Evolutionary conservation across 2,329 filamentous ascomycete genomes (phyloP), one percentile per base, ranked within the genome.

Genomic region (Lecanosticta acicola): DNA sequence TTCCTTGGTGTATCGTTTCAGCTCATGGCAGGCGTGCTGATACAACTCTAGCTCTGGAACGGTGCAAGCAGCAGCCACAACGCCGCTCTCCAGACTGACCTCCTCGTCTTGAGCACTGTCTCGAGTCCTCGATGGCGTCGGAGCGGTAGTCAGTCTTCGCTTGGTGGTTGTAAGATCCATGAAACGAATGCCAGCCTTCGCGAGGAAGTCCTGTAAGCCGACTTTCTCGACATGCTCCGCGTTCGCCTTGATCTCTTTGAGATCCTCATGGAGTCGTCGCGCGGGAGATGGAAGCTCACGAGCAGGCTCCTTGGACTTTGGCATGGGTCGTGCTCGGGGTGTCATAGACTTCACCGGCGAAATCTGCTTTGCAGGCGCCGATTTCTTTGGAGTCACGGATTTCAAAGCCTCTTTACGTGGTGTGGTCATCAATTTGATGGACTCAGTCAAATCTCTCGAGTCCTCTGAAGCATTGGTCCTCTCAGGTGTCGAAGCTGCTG

Each of bases 91-190:
- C 5, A 94, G 72, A 17, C 60, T 66, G 26, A 59, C 59, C 14
- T 65, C 29, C 33, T 57, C 50, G 13, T 53, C 50, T 35, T 75
- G 70, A 41, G 69, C 71, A 14, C 16, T 72, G 62, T 10, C 66
- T 45, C 42, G 47, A 5, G 50, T 43, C 47, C 61, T 64, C 9
- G 59, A 62, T 59, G 43, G 71, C 65, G 57, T 70, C 55, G 11
- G 82, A 2, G 79, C 84, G 37, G 84, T 81, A 0, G 91, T 97
- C 58, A 94, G 85, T 45, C 93, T 79, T 55, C 91, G 78, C 65
- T 97, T 97, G 1, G 90, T 96, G 0, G 91, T 95, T n/a, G 85
- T 95, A 40, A 98, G 75, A 64, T 98, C 93, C 86, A 98, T 96
- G 70, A 98, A 98, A 43, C 90, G 87, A 59, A 98, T 95, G 48